Evolutionary conservation across 345 rosid species (phyloP), one percentile per base, ranked within the genome.

Genomic region (Citrus australasica): DNA sequence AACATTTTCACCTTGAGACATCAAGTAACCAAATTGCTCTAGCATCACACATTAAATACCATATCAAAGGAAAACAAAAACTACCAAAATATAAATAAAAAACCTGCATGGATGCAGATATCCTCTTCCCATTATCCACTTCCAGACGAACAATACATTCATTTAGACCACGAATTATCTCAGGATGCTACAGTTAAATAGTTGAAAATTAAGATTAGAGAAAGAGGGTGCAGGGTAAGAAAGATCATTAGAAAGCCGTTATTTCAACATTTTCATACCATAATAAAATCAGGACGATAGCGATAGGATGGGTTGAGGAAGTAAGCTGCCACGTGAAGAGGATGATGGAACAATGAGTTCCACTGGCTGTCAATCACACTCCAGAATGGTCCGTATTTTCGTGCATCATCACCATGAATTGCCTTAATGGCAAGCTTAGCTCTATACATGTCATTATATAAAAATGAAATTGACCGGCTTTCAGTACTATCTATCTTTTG

Each of bases 71-170:
- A 37, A 33, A 58, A 51, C 58, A 67, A 35, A 69, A 74, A 42
- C n/a, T 14, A 75, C 17, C 58, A 17, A 53, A 17, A 53, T 46
- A 46, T 46, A 40, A 53, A 14, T 64, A 63, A n/a, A 78, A 82
- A 58, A 19, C 99, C 92, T 93, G 99, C 94, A 86, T 90, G 77
- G 97, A 87, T 77, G 96, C 98, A 80, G 93, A 86, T 83, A 92
- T 88, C 81, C 93, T 89, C 82, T 88, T 88, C 72, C 75, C 84
- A 63, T 79, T 86, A 78, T 95, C 99, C 42, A 91, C 87, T 86
- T 90, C 99, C 67, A 93, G 87, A 75, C 98, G 90, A 73, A 85
- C 93, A 28, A 93, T 92, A 84, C 99, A 91, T 80, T 93, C 98
- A 82, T 93, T 93, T 60, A 95, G 87, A 28, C 99, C 97, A 22